These are phyloP conservation scores for Gyromitra esculenta DNA, from an alignment of 2,329 filamentous ascomycete species.

Conservation along the genomic window DNA sequence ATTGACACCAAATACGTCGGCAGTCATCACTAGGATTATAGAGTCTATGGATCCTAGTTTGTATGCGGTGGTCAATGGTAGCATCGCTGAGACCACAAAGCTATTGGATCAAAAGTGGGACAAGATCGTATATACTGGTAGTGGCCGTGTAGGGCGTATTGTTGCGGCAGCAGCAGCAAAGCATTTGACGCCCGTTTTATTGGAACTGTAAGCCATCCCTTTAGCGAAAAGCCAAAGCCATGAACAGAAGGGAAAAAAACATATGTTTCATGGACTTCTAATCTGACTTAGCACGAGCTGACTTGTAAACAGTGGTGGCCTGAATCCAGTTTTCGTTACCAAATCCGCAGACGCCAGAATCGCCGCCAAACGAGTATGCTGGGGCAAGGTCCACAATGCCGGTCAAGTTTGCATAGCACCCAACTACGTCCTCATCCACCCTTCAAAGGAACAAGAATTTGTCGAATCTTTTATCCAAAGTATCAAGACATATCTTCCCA, in stretches of 20 bases:
- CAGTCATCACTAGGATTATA: conserved; percentile 79
- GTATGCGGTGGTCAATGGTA: conserved; percentile 83
- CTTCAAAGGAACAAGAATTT: conserved; percentile 67
- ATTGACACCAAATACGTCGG: conserved; percentile 77
- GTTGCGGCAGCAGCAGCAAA: conserved; percentile 89
- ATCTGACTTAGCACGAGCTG: background rate
- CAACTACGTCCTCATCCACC: conserved; percentile 88
- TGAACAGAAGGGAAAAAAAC: background rate
- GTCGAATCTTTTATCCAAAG: conserved; percentile 77
- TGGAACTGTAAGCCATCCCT: conserved; percentile 71
- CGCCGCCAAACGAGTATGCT: conserved; percentile 83
- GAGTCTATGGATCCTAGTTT: conserved; percentile 78
- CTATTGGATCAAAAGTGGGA: conserved; percentile 92
- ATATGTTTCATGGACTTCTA: background rate
- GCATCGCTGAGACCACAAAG: conserved; percentile 79
- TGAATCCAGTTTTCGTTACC: conserved; percentile 91
- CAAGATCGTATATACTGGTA: conserved; percentile 97
- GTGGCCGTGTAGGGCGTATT: conserved; percentile 80
- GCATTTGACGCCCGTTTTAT: conserved; percentile 83
- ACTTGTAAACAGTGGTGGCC: conserved; percentile 68
- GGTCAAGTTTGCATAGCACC: conserved; percentile 76
- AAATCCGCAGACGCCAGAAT: conserved; percentile 81
- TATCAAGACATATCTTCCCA: conserved; percentile 81
- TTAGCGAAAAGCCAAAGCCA: background rate
- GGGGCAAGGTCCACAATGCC: conserved; percentile 86